Base-by-base conservation (phyloP, 2,329 filamentous ascomycete genomes). In the Botrytis pseudocinerea region DNA sequence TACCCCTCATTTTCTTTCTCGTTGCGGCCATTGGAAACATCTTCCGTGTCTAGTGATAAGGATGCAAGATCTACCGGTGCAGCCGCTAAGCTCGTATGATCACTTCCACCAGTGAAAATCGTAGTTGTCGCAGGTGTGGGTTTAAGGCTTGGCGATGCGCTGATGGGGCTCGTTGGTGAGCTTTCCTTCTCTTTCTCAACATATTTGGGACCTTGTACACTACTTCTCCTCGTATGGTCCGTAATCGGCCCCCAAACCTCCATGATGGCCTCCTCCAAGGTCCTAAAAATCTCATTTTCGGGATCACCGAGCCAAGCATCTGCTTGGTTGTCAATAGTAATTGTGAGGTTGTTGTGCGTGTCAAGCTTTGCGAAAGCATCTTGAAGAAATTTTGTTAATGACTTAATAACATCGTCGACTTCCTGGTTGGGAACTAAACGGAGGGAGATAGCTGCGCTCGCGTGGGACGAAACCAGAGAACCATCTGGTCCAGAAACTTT, bases 221-320 rank as follows among this genome's bases (percentile, higher is more conserved):
- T 78, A 78, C 82, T 51, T 77, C 80, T 54, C 22, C 79, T 74
- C 1, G 72, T 76, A 22, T 48, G 46, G 38, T 80, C 76, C 38
- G 79, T 77, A n/a, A 84, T 84, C 0, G 89, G 88, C 0, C 90
- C 90, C 96, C 96, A 99, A 0, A 92, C 94, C 62, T 92, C 89
- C 78, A 95, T 89, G 69, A 98, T 92, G 0, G 95, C 96, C 74
- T 91, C 87, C 77, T 97, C 94, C 0, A 99, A 87, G 0, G 94
- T 97, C 75, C 91, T 89, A 82, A 98, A 99, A 73, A 98, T 95
- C 76, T 94, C 90, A 77, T 97, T 98, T 66, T 90, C 90, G 5
- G 94, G 94, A 78, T 98, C 94, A 22, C 96, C 95, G 0, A 99
- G 89, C 96, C 96, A 99, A 0, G 96, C 94, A 80, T 99, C 96